These are phyloP conservation scores for Hirsutella minnesotensis DNA, from an alignment of 2,329 filamentous ascomycete species.

Conservation along the genomic window DNA sequence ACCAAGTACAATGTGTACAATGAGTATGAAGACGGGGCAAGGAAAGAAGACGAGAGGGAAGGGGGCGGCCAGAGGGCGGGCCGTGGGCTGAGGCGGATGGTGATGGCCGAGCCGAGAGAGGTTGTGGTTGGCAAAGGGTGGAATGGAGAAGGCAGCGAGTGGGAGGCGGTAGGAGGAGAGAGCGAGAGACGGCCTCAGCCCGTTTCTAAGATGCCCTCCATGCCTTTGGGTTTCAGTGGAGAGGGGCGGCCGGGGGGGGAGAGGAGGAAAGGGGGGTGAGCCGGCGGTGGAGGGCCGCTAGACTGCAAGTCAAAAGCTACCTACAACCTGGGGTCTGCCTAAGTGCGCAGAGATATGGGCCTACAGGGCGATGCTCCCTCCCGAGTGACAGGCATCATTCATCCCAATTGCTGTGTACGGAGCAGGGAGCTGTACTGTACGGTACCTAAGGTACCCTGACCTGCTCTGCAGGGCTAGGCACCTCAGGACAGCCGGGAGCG, in stretches of 20 bases:
- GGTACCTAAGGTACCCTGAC: not conserved
- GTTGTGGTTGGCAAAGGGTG: conserved; percentile 6
- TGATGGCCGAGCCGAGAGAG: not conserved
- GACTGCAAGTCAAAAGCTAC: not conserved
- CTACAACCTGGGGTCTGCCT: no score
- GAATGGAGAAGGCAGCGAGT: conserved; percentile 3
- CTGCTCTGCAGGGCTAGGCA: no score
- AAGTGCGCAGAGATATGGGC: no score
- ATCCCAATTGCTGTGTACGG: no score
- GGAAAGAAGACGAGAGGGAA: conserved; percentile 12
- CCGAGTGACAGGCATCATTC: no score
- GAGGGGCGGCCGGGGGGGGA: not conserved
- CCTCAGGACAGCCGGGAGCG: conserved; percentile 1
- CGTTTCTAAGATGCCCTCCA: not conserved
- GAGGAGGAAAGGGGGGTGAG: not conserved
- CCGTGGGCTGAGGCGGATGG: conserved; percentile 3
- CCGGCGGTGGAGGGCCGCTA: not conserved
- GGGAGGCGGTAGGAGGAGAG: conserved; percentile 4
- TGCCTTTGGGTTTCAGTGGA: conserved; percentile 1
- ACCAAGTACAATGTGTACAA: conserved; percentile 13
- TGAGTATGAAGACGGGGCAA: conserved; percentile 9
- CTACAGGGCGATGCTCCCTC: no score
- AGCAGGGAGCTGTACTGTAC: no score
- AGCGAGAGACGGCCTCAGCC: not conserved
- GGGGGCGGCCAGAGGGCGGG: not conserved